Percentiles rank a stretch among this genome's conserved stretches.
These are phyloP conservation scores for Tephrocybe sp. DNA, from an alignment of 768 basidiomycete genomes.

Conservation along the genomic window DNA sequence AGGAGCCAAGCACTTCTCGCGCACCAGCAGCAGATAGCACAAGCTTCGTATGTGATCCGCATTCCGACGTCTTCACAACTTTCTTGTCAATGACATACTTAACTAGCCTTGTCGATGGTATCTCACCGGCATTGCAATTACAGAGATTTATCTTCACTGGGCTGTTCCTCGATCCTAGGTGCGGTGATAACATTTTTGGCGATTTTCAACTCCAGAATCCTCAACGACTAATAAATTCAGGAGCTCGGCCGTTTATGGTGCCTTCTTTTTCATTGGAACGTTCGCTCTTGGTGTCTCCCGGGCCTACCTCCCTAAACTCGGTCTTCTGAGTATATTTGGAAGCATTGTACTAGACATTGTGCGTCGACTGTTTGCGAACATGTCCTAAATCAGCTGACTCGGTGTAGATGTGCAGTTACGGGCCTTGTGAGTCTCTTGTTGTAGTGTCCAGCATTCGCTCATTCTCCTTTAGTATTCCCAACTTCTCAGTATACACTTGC, in stretches of 20 bases:
- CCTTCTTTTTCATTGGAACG: conserved; percentile 42
- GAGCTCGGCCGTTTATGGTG: conserved; percentile 44
- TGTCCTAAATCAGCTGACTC: neutral
- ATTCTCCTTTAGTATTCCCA: conserved; percentile 32
- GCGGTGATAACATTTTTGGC: conserved; percentile 32
- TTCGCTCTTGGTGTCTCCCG: conserved; percentile 37
- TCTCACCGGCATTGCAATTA: conserved; percentile 28
- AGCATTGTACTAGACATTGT: conserved; percentile 45
- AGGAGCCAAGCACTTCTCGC: conserved; percentile 35
- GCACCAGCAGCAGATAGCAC: conserved; percentile 30
- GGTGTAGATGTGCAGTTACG: conserved; percentile 35
- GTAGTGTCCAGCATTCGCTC: neutral
- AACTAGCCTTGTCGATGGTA: conserved; percentile 24
- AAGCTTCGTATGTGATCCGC: conserved; percentile 32
- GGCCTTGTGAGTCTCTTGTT: conserved; percentile 27
- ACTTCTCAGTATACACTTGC: conserved; percentile 39
- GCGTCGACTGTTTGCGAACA: neutral
- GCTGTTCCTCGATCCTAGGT: conserved; percentile 43
- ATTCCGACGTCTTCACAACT: no score
- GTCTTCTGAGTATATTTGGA: conserved; percentile 41
- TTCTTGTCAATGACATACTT: neutral
- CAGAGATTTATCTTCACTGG: conserved; percentile 38
- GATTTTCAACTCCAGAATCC: conserved; percentile 20
- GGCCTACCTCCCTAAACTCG: conserved; percentile 40
- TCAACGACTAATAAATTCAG: conserved; percentile 19